Evolutionary conservation across 768 basidiomycete species (phyloP).

Genomic region (Hericium alpestre): DNA sequence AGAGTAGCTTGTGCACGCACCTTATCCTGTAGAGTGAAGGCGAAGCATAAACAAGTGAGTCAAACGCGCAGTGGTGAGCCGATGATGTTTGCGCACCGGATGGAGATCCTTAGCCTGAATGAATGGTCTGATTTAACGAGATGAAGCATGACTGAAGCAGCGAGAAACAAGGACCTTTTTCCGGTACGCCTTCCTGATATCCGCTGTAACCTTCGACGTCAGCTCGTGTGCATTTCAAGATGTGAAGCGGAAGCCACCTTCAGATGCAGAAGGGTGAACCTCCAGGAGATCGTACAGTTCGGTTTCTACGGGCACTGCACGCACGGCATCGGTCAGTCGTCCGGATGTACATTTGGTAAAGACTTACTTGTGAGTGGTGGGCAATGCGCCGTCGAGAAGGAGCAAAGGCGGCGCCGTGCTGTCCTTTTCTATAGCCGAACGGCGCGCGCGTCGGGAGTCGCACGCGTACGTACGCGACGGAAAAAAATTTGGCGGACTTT

Average conservation of each 20-base stretch:
- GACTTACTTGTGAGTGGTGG: background rate
- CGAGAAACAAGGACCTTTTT: slow-evolving; percentile 54
- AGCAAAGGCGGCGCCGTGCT: background rate
- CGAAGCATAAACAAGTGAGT: background rate
- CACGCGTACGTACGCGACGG: background rate
- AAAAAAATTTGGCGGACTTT: background rate
- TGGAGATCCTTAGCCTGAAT: slow-evolving; percentile 77
- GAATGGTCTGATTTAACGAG: slow-evolving; percentile 13
- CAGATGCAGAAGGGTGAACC: slow-evolving; percentile 54
- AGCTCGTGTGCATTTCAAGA: slow-evolving; percentile 6
- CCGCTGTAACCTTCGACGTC: slow-evolving; percentile 33
- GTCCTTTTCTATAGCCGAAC: background rate
- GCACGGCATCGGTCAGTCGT: background rate
- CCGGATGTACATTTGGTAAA: background rate
- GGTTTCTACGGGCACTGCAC: slow-evolving; percentile 62
- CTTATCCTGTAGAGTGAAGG: slow-evolving; percentile 45
- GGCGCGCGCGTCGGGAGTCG: background rate
- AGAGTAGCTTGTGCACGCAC: slow-evolving; percentile 22
- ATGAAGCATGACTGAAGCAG: slow-evolving; percentile 7
- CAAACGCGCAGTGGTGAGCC: background rate
- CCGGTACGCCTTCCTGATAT: slow-evolving; percentile 91
- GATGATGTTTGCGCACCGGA: slow-evolving; percentile 37
- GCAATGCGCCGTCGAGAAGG: background rate
- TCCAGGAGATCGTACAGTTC: slow-evolving; percentile 81
- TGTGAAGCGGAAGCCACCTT: slow-evolving; percentile 37